phyloP scores from a whole-genome alignment of 352 stramenopile species.

The Pythium insidiosum region DNA sequence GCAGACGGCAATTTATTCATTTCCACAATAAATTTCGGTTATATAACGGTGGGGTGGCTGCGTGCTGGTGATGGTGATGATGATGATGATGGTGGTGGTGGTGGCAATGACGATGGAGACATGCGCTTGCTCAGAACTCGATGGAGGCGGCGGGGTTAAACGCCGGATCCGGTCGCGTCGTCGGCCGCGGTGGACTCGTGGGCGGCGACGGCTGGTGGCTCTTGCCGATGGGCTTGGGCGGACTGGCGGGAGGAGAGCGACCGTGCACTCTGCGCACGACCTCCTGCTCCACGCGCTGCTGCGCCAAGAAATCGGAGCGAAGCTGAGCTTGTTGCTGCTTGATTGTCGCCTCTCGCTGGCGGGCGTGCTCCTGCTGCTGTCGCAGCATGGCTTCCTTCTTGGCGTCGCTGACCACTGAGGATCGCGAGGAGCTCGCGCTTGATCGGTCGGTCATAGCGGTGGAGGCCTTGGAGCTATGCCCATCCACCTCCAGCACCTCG shows the following conservation, averaged over 20 bases:
- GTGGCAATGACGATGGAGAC: too few species aligned
- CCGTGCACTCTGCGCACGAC: constrained; percentile 11
- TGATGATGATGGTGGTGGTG: too few species aligned
- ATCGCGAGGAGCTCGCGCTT: too few species aligned
- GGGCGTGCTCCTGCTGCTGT: constrained; percentile 51
- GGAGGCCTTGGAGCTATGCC: not conserved
- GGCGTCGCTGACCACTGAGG: constrained; percentile 24
- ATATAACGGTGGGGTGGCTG: too few species aligned
- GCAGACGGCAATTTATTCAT: too few species aligned
- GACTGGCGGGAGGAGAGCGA: not conserved
- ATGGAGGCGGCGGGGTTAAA: constrained; percentile 3
- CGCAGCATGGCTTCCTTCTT: constrained; percentile 66
- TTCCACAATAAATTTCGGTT: too few species aligned
- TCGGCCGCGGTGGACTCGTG: not conserved
- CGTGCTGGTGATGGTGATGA: too few species aligned
- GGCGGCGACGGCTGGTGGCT: constrained; percentile 12
- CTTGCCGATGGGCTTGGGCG: too few species aligned
- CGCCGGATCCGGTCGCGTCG: not conserved
- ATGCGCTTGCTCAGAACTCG: constrained; percentile 13
- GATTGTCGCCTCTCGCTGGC: constrained; percentile 47
- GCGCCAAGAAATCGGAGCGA: constrained; percentile 7
- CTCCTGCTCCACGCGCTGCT: constrained; percentile 20
- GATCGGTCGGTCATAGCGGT: too few species aligned
- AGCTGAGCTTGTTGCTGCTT: constrained; percentile 37
- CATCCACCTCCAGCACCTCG: constrained; percentile 30